Conservation (phyloP, 2,329 filamentous ascomycete genomes). For the Pseudovirgaria hyperparasitica region DNA sequence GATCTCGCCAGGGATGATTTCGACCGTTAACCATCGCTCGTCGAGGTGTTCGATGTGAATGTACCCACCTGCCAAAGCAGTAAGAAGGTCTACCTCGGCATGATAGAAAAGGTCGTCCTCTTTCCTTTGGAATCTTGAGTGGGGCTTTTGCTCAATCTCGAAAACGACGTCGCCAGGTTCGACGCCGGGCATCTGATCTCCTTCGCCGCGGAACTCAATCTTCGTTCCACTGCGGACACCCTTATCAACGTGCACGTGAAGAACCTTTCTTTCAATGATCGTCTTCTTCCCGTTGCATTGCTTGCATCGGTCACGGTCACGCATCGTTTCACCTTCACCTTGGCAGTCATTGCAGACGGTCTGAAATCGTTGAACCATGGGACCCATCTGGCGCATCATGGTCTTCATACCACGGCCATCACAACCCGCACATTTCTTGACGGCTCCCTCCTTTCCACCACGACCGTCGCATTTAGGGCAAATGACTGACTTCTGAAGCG, state of each 20-base stretch:
- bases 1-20: conserved; percentile 86
- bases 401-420: conserved; percentile 97
- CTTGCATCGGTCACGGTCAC: conserved; percentile 97
- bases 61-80: conserved; percentile 79
- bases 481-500: conserved; percentile 93
- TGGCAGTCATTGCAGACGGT: conserved; percentile 97
- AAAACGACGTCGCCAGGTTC: conserved; percentile 94
- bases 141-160: conserved; percentile 99
- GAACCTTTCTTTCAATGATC: conserved; percentile 88
- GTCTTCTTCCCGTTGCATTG: conserved; percentile 96
- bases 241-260: conserved; percentile 94
- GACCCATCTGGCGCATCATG: conserved; percentile 99
- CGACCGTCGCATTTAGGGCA: conserved; percentile 89
- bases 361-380: conserved; percentile 99
- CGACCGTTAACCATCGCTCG: conserved; percentile 89
- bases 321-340: conserved; percentile 92
- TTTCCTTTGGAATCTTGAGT: conserved; percentile 85
- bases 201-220: conserved; percentile 93
- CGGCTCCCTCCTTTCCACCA: conserved; percentile 95
- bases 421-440: conserved; percentile 82
- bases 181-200: conserved; percentile 87
- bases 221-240: conserved; percentile 90
- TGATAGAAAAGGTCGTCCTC: conserved; percentile 94
- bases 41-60: conserved; percentile 94
- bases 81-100: conserved; percentile 89